phyloP scores from a whole-genome alignment of 73 alveolate species.

The Paramecium pentaurelia region DNA sequence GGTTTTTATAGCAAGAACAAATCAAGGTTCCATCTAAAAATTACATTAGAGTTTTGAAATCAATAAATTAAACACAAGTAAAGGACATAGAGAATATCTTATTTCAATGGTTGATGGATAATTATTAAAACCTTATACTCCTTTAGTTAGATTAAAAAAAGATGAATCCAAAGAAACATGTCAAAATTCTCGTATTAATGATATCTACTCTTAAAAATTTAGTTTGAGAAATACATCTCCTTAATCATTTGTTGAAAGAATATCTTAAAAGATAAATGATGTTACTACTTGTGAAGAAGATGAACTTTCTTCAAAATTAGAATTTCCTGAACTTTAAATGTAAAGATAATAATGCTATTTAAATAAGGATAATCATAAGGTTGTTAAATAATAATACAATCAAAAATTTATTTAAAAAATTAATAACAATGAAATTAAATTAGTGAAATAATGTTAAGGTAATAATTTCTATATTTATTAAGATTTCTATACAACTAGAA shows the following conservation, averaged over 20 bases:
- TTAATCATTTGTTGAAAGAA: neutral
- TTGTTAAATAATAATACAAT: neutral
- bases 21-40: neutral
- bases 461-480: neutral
- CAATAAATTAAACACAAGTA: neutral
- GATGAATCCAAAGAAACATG: neutral
- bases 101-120: neutral
- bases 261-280: neutral
- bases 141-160: neutral
- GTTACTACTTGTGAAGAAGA: neutral
- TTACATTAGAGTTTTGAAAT: neutral
- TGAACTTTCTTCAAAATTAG: neutral
- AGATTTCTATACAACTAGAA: conserved; percentile 18
- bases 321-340: neutral
- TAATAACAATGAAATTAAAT: neutral
- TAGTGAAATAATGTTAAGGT: neutral
- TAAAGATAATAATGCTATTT: neutral
- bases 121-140: neutral
- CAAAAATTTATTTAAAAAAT: neutral
- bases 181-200: neutral
- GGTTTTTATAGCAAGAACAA: neutral
- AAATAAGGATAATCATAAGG: neutral
- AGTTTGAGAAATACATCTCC: neutral
- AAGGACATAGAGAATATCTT: neutral
- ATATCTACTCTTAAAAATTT: neutral